A percentile compares a stretch with the other conserved stretches of the same genome.
Evolutionary conservation across 2,329 filamentous ascomycete genomes (phyloP).

Genomic region (Acephala macrosclerotiorum): DNA sequence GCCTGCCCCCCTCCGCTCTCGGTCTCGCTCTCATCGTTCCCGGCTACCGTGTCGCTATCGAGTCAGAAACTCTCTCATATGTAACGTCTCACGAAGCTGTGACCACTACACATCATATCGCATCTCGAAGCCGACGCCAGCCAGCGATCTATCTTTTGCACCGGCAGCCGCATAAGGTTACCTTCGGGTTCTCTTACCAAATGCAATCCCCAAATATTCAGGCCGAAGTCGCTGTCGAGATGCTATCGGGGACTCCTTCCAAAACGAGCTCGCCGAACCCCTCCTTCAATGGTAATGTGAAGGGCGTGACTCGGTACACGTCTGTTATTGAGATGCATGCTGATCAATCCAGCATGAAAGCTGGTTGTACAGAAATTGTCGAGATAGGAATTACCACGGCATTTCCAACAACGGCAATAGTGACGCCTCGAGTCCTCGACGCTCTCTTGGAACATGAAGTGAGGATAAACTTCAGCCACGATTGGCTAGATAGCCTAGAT

Average conservation of each 20-base stretch:
- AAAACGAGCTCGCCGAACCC: background rate
- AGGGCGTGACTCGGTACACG: constrained; percentile 7
- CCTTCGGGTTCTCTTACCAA: constrained; percentile 6
- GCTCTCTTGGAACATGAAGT: background rate
- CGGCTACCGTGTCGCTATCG: constrained; percentile 3
- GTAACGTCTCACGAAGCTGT: constrained; percentile 5
- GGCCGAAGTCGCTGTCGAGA: background rate
- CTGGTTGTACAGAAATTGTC: background rate
- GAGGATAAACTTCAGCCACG: background rate
- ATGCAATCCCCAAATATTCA: background rate
- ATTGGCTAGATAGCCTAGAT: constrained; percentile 12
- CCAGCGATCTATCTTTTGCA: constrained; percentile 4
- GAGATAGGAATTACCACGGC: background rate
- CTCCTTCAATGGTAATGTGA: background rate
- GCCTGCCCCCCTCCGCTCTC: background rate
- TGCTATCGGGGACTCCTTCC: background rate
- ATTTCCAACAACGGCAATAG: constrained; percentile 2
- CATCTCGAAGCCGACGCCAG: background rate
- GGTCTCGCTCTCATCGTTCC: background rate
- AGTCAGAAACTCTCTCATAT: constrained; percentile 2
- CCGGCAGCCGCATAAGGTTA: background rate
- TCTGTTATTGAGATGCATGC: background rate
- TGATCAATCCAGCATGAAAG: constrained; percentile 8
- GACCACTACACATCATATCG: background rate
- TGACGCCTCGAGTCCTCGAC: background rate